Conservation (phyloP, 148 eudicot species). For the Agrostemma githago region DNA sequence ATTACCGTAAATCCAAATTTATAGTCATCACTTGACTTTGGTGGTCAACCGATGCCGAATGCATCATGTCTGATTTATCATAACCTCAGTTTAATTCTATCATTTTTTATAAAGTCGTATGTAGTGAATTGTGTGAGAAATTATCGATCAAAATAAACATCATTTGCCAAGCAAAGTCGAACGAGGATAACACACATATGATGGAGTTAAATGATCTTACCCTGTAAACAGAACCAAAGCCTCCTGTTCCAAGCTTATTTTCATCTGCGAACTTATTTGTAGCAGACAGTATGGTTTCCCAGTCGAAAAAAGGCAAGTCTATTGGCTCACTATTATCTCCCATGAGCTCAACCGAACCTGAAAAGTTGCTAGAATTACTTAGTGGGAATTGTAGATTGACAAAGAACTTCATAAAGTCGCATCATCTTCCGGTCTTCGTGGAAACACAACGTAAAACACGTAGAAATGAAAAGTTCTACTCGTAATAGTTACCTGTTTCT, state of each 20-base stretch:
- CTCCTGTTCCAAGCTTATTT: slow-evolving; percentile 27
- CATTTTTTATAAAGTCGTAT: no score
- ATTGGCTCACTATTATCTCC: slow-evolving; percentile 19
- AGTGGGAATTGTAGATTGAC: neutral
- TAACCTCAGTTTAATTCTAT: neutral
- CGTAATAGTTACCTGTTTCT: slow-evolving; percentile 9
- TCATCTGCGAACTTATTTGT: slow-evolving; percentile 24
- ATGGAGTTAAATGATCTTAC: neutral
- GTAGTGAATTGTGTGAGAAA: neutral
- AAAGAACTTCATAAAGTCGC: neutral
- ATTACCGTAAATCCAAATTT: neutral
- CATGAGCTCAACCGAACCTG: slow-evolving; percentile 15
- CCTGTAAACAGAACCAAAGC: slow-evolving; percentile 27
- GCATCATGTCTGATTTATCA: neutral
- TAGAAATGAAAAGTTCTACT: neutral
- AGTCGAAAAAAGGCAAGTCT: slow-evolving; percentile 20
- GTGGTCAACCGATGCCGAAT: neutral
- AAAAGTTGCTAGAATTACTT: neutral
- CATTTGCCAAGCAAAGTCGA: neutral
- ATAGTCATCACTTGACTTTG: neutral
- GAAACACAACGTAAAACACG: neutral
- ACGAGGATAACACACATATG: no score
- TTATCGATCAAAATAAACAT: neutral
- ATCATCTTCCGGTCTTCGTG: neutral
- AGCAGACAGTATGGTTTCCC: slow-evolving; percentile 27